Evolutionary conservation across 768 basidiomycete genomes (phyloP), one percentile per base, ranked within the genome.

Genomic region (Guyanaporus albipodus): DNA sequence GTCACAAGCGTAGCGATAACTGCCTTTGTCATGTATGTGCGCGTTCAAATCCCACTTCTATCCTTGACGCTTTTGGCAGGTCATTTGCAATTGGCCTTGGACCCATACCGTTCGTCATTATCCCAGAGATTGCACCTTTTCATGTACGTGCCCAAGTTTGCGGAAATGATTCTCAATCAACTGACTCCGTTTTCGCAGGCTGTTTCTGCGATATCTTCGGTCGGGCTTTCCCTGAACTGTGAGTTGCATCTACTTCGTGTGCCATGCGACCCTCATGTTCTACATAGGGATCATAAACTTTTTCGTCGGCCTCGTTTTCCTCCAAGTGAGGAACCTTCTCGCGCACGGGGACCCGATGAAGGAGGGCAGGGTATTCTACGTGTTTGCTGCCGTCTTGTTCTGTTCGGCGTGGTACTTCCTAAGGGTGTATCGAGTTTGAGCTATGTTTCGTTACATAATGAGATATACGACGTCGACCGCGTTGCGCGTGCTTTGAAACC

Each of bases 1-100:
- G 55, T 91, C 17, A 79, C 87, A 11, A 91, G 87, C 49, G 59
- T 87, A 23, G 79, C 85, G 3, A 88, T 93, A 44, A 63, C 88
- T 35, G 74, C 78, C 4, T 94, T 95, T 61, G 82, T 94, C 29
- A 88, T 83, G 90, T 87, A 59, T 40, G 80, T 72, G 35, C 23
- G 6, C 26, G 19, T 27, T 6, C 23, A 48, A 38, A 41, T 38
- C 10, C 34, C 4, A 12, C 11, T 42, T 47, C 33, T 41, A 24
- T 5, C 29, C 34, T 47, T 46, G 29, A 50, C 28, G 6, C 31
- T 28, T 38, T 48, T 29, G 39, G 38, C 48, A 89, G 88, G 67
- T 87, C 89, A 1, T 97, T 94, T 66, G 89, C 93, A 2, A 68
- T 87, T 27, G 95, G 94, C 2, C 74, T 97, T 15, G 95, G 95